Base-by-base conservation (phyloP, 176 grass and related monocot genomes). In the Tillandsia leiboldiana region DNA sequence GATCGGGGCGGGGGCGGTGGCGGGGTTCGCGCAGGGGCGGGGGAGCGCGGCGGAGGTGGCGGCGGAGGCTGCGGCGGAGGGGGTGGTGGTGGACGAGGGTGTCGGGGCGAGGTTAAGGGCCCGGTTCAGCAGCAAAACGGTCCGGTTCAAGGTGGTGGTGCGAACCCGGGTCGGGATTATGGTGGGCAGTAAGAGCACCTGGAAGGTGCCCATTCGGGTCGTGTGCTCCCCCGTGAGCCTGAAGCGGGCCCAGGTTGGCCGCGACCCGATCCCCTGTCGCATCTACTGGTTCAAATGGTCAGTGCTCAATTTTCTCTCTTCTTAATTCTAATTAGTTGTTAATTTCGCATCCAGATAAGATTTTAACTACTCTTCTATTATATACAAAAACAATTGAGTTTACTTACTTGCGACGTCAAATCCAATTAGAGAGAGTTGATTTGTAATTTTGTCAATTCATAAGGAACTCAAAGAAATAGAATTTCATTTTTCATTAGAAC, bases 81-180 rank as follows among this genome's bases (percentile, higher is more conserved):
- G 85, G 3, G 88, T 96, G 12, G 78, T 91, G 10, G 74, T 96
- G 29, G 92, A 91, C 77, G 92, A 96, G 15, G 78, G 78, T 11
- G 88, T 82, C n/a, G 83, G 82, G 33, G 74, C 62, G 33, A 80
- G 92, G 67, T 58, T 92, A 48, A 76, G 86, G 52, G 78, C 80
- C 11, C 18, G 88, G 56, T 89, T 83, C 54, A 50, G 73, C 5
- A 74, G 83, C 17, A 66, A 75, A 68, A 66, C 51, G 51, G 66
- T 85, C 2, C 73, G 28, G 56, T 86, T 96, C 64, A 84, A 70
- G 59, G 93, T 90, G n/a, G 83, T 80, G 14, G 81, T 92, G 49
- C 77, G 85, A 73, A 77, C 87, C 8, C 73, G 67, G 76, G 78
- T 90, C 33, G 83, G 93, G 69, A 76, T 87, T 2, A 66, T 59